These are phyloP conservation scores for Xylariales sp. DNA, from an alignment of 2,329 filamentous ascomycete species.

Conservation along the genomic window DNA sequence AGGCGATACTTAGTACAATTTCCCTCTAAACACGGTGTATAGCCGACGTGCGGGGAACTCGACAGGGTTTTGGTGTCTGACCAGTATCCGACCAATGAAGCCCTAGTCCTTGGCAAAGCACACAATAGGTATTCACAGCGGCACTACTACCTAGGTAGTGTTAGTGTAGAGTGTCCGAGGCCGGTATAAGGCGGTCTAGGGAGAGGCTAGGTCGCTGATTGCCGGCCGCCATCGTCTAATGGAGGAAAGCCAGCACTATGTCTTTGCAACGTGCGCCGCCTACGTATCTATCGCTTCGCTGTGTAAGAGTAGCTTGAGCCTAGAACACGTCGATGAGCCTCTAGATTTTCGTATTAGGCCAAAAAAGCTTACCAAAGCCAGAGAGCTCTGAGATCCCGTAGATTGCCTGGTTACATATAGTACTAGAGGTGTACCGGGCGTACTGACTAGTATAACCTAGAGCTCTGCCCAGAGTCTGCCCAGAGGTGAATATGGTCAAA, in stretches of 20 bases:
- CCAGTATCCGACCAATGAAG: neutral
- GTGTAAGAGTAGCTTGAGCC: neutral
- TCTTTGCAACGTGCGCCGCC: slow-evolving; percentile 2
- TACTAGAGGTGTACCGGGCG: too few relatives aligned
- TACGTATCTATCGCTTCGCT: neutral
- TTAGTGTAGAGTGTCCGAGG: neutral
- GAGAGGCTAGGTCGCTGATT: neutral
- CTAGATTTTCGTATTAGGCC: neutral
- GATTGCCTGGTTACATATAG: neutral
- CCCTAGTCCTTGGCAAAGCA: neutral
- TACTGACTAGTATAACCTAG: too few relatives aligned
- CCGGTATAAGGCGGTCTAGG: neutral
- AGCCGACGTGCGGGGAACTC: neutral
- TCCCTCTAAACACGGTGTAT: neutral
- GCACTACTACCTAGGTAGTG: neutral
- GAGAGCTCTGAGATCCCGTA: neutral
- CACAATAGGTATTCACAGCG: neutral
- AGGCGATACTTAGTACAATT: neutral
- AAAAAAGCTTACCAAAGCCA: neutral
- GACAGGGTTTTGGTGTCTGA: neutral
- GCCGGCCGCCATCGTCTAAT: slow-evolving; percentile 6
- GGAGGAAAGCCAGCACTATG: neutral
- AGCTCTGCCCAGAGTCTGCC: too few relatives aligned
- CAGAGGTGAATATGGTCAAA: neutral
- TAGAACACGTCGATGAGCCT: neutral